Conservation (phyloP, 176 grass and related monocot species). For the Bolboschoenus planiculmis region DNA sequence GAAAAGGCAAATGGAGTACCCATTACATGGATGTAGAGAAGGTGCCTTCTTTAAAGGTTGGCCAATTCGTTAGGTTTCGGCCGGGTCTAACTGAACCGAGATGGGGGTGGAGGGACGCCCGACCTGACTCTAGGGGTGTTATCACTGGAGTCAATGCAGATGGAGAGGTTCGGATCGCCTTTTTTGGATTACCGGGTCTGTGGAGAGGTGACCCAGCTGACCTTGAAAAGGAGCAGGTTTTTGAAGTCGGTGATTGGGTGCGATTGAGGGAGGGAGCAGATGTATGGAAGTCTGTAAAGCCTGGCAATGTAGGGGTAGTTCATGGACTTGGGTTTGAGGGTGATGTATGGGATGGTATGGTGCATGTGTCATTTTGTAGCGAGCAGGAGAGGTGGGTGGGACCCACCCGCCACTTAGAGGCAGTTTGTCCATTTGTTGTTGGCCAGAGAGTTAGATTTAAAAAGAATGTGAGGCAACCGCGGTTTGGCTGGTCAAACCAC, state of each 20-base stretch:
- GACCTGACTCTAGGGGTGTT: constrained; percentile 88
- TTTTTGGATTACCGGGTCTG: constrained; percentile 61
- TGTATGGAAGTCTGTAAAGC: constrained; percentile 79
- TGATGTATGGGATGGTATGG: constrained; percentile 68
- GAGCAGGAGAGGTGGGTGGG: constrained; percentile 96
- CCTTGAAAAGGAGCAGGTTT: constrained; percentile 76
- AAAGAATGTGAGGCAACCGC: constrained; percentile 61
- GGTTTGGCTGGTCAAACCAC: constrained; percentile 97
- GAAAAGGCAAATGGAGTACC: constrained; percentile 87
- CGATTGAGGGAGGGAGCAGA: constrained; percentile 46
- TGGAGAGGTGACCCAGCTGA: constrained; percentile 96
- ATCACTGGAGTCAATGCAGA: constrained; percentile 88
- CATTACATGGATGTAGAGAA: constrained; percentile 96
- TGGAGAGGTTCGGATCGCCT: constrained; percentile 80
- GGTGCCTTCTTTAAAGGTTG: constrained; percentile 69
- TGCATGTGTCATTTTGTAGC: constrained; percentile 93
- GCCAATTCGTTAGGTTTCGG: constrained; percentile 73
- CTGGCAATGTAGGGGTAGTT: constrained; percentile 80
- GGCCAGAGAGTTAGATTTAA: constrained; percentile 86
- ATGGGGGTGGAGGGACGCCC: constrained; percentile 96
- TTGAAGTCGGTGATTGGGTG: constrained; percentile 84
- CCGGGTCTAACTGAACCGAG: constrained; percentile 74
- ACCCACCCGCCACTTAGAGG: constrained; percentile 57
- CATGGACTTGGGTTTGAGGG: constrained; percentile 86
- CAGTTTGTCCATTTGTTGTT: constrained; percentile 48